Base-by-base conservation (phyloP, 345 rosid genomes). In the Lenwebbia sp. region DNA sequence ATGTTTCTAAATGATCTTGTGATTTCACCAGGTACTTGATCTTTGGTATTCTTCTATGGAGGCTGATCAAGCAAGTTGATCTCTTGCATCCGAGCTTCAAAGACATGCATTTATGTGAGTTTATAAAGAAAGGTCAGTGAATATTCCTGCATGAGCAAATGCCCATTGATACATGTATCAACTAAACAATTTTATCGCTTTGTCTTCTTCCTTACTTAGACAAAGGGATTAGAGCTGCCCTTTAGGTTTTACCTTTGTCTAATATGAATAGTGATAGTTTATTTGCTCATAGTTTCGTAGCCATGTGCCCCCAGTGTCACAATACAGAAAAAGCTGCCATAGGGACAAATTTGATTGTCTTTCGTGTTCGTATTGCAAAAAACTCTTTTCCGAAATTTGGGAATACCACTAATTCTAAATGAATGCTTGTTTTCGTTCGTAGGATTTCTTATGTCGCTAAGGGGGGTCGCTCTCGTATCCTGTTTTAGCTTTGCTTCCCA, bases 401-500 rank as follows among this genome's bases (percentile, higher is more conserved):
- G 13, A 25, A 56, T 55, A 55, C 10, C 10, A 55, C n/a, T 25
- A 56, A 56, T 56, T 22, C 58, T 56, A 56, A 56, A 56, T 23
- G 60, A 56, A 56, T 56, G n/a, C 60, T 25, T 56, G 28, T 4
- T 2, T 56, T 25, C 4, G 6, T 56, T 56, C 60, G 25, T 91
- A 95, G 98, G 98, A 19, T 51, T 90, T 55, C 58, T 90, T 70
- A 26, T 97, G 90, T 83, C 95, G 86, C 92, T 93, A 5, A 91
- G 98, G 91, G 94, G 93, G n/a, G 83, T 96, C 88, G 98, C 99
- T 5, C 94, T 90, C 62, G 95, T 98, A 83, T 91, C 94, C 85
- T 96, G 96, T 85, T 96, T 93, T 85, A 96, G 98, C 19, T 88
- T 96, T 82, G 93, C 96, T 85, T 98, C 98, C 62, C 91, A 97